Conservation (phyloP, 441 rosid species). For the Capsella rubella region DNA sequence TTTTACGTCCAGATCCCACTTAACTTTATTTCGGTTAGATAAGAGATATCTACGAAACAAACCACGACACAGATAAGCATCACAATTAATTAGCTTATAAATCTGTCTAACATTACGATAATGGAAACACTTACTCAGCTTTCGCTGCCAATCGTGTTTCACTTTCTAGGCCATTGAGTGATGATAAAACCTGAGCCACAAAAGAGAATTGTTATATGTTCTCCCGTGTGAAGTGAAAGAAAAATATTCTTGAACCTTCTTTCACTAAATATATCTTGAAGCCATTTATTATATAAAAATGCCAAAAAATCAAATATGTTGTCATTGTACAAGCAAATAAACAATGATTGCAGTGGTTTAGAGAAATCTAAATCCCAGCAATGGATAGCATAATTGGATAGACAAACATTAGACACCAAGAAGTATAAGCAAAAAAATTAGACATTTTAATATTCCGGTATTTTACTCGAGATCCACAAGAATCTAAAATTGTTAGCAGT, state of each 20-base stretch:
- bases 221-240: slow-evolving; percentile 9
- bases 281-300: slow-evolving; percentile 18
- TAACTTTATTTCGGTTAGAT: slow-evolving; percentile 64
- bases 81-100: slow-evolving; percentile 24
- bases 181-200: slow-evolving; percentile 72
- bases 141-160: slow-evolving; percentile 75
- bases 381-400: neutral
- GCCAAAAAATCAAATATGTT: slow-evolving; percentile 23
- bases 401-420: neutral
- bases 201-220: slow-evolving; percentile 25
- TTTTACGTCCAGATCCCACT: slow-evolving; percentile 69
- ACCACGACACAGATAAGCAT: slow-evolving; percentile 25
- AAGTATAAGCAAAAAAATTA: neutral
- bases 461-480: neutral
- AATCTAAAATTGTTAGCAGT: slow-evolving; percentile 2
- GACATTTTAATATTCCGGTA: neutral
- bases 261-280: slow-evolving; percentile 15
- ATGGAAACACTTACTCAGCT: slow-evolving; percentile 68
- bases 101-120: slow-evolving; percentile 21
- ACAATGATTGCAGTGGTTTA: neutral
- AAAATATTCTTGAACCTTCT: neutral
- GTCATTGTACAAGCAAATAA: neutral
- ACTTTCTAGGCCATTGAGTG: slow-evolving; percentile 72
- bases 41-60: slow-evolving; percentile 68
- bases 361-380: neutral